These are phyloP conservation scores for Miscanthus sacchariflorus DNA, from an alignment of 202 grass and related monocot species.

Conservation along the genomic window DNA sequence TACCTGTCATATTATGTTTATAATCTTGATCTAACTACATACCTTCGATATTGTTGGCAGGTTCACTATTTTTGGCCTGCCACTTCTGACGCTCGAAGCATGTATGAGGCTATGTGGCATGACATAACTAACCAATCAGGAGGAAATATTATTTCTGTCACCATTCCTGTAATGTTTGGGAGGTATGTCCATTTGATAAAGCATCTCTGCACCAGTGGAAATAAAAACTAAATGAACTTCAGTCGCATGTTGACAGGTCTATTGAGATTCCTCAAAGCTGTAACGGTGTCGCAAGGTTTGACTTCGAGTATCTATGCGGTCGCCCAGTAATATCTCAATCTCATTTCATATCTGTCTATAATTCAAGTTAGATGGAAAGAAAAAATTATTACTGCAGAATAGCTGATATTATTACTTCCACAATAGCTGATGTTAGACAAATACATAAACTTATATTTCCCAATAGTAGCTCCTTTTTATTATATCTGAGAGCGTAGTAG, in stretches of 20 bases:
- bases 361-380: slow-evolving; percentile 12
- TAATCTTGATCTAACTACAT: not conserved
- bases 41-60: slow-evolving; percentile 51
- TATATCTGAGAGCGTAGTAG: not conserved
- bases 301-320: slow-evolving; percentile 96
- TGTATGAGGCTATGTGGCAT: slow-evolving; percentile 78
- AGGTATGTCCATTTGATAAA: slow-evolving; percentile 58
- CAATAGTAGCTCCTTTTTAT: not conserved
- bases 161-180: slow-evolving; percentile 97
- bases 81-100: slow-evolving; percentile 54
- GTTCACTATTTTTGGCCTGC: slow-evolving; percentile 85
- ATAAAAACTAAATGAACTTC: slow-evolving; percentile 42
- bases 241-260: slow-evolving; percentile 57
- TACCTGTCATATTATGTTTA: not conserved
- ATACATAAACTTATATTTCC: slow-evolving; percentile 12
- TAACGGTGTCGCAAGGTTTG: slow-evolving; percentile 81
- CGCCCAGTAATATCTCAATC: slow-evolving; percentile 69
- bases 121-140: slow-evolving; percentile 58
- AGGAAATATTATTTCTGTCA: slow-evolving; percentile 50
- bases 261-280: slow-evolving; percentile 94
- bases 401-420: not conserved
- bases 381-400: not conserved
- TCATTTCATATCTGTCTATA: slow-evolving; percentile 33
- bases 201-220: slow-evolving; percentile 32
- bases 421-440: not conserved